Evolutionary conservation across 805 yeast genomes (phyloP).

Genomic region (Metahyphopichia silvanorum): DNA sequence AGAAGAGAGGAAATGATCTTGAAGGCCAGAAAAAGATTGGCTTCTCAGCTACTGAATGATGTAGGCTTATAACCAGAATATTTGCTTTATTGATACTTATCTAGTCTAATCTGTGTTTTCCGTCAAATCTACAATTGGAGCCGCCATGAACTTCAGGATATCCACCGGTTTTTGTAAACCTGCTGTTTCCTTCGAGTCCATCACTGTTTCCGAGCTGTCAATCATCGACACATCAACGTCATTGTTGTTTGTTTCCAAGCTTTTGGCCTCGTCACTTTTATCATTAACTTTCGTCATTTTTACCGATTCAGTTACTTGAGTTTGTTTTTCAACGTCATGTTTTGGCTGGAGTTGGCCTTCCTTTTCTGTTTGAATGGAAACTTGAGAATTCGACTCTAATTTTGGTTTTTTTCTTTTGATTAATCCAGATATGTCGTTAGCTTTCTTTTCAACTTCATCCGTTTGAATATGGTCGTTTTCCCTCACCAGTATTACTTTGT

Average conservation of each 20-base stretch:
- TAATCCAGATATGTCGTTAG: slow-evolving; percentile 1
- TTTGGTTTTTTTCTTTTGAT: slow-evolving; percentile 1
- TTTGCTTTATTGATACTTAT: not conserved
- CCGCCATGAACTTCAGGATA: no score
- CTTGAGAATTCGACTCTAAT: not conserved
- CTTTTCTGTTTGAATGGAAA: no score
- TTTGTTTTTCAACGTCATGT: no score
- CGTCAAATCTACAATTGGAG: no score
- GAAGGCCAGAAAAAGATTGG: slow-evolving; percentile 47
- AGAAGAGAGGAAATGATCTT: slow-evolving; percentile 41
- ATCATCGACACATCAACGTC: not conserved
- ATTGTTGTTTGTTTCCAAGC: not conserved
- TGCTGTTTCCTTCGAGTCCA: no score
- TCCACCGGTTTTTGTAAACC: no score
- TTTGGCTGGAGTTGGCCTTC: no score
- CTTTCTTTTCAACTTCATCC: not conserved
- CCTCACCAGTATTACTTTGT: no score
- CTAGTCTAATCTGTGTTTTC: no score
- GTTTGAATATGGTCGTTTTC: no score
- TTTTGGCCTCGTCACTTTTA: not conserved
- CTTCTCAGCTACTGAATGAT: slow-evolving; percentile 20
- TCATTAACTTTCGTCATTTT: not conserved
- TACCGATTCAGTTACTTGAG: no score
- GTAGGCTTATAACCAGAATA: not conserved
- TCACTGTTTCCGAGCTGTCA: not conserved